Evolutionary conservation across 2,329 filamentous ascomycete genomes (phyloP).

Genomic region (Aaosphaeria arxii): DNA sequence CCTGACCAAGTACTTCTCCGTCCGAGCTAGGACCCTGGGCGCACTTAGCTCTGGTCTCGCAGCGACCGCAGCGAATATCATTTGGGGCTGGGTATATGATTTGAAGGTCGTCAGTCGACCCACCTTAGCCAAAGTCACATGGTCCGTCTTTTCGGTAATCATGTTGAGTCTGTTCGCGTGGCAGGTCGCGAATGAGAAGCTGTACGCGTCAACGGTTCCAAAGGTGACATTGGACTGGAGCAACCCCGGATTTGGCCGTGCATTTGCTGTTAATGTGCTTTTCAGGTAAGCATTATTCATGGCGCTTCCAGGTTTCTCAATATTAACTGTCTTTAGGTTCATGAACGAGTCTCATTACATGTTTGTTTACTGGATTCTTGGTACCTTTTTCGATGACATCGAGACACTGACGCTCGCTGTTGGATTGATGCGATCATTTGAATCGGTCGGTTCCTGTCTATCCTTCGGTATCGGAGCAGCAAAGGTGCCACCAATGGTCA

Average conservation of each 20-base stretch:
- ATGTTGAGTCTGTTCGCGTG: constrained; percentile 48
- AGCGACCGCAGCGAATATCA: constrained; percentile 45
- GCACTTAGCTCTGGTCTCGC: constrained; percentile 47
- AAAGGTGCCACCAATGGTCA: constrained; percentile 46
- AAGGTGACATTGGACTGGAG: constrained; percentile 46
- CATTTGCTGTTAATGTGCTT: constrained; percentile 49
- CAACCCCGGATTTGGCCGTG: constrained; percentile 44
- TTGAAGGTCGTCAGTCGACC: constrained; percentile 41
- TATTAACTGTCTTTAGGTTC: constrained; percentile 24
- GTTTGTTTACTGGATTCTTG: constrained; percentile 53
- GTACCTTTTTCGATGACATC: constrained; percentile 51
- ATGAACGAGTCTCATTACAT: constrained; percentile 52
- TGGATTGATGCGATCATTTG: constrained; percentile 49
- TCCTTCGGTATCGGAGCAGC: constrained; percentile 49
- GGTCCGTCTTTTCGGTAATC: constrained; percentile 39
- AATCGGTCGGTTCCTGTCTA: constrained; percentile 48
- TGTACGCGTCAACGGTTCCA: constrained; percentile 41
- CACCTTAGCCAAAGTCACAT: constrained; percentile 42
- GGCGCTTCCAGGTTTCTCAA: background rate
- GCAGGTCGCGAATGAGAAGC: constrained; percentile 49
- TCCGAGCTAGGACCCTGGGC: constrained; percentile 47
- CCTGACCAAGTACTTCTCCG: constrained; percentile 52
- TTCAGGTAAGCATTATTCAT: constrained; percentile 35
- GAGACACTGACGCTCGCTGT: constrained; percentile 51
- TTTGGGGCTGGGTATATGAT: constrained; percentile 53